Evolutionary conservation across 176 grass and related monocot species (phyloP).

Genomic region (Rhynchospora tenuis): DNA sequence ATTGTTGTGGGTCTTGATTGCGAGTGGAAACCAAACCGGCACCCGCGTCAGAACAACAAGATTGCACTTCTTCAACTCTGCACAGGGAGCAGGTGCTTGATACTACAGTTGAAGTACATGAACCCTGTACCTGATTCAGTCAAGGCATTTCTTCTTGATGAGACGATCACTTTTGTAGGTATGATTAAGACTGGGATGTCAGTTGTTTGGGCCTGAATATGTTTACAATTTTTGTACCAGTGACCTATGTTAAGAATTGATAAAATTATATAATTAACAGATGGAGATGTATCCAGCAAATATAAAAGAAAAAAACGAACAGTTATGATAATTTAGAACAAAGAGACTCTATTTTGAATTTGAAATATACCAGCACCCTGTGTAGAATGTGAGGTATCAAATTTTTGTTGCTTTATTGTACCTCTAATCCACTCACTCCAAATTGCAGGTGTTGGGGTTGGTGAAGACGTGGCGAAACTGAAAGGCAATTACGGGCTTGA

Average conservation of each 20-base stretch:
- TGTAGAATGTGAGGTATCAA: neutral
- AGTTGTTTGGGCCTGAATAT: neutral
- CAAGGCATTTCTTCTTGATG: conserved; percentile 35
- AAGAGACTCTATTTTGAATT: too few relatives aligned
- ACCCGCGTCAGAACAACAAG: conserved; percentile 9
- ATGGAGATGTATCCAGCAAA: neutral
- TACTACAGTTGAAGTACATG: conserved; percentile 43
- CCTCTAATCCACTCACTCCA: neutral
- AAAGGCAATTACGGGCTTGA: conserved; percentile 25
- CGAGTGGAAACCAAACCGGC: conserved; percentile 39
- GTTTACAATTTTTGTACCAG: neutral
- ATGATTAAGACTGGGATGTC: neutral
- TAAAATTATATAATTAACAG: neutral
- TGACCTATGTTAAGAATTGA: neutral
- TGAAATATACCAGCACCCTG: neutral
- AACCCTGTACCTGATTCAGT: conserved; percentile 30
- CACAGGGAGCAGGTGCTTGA: conserved; percentile 38
- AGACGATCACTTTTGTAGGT: conserved; percentile 27
- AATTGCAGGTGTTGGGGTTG: conserved; percentile 29
- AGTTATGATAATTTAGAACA: neutral
- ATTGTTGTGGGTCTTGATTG: conserved; percentile 52
- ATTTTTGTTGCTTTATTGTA: neutral
- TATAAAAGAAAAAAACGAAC: neutral
- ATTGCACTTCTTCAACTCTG: conserved; percentile 54
- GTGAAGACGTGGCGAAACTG: conserved; percentile 35